A percentile compares a stretch with the other conserved stretches of the same genome.
These are phyloP conservation scores for Ilex paraguariensis DNA, from an alignment of 305 asterid genomes.

Conservation along the genomic window DNA sequence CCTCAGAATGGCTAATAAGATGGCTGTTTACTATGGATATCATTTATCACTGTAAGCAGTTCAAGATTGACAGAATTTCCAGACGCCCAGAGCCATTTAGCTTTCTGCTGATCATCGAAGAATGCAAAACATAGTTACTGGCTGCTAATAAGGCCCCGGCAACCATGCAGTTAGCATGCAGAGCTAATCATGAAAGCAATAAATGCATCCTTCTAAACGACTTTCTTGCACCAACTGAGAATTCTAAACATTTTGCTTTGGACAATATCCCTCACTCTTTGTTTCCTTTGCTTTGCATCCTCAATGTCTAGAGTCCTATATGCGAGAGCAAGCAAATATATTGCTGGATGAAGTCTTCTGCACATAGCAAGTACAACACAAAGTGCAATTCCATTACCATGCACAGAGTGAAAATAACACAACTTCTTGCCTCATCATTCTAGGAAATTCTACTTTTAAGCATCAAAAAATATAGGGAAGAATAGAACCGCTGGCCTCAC, in stretches of 20 bases:
- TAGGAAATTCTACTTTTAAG: not conserved
- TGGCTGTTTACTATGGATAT: not conserved
- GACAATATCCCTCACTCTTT: constrained; percentile 49
- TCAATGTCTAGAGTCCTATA: constrained; percentile 88
- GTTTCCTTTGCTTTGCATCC: constrained; percentile 45
- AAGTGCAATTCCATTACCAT: constrained; percentile 13
- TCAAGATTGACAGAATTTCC: not conserved
- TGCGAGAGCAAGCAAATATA: constrained; percentile 84
- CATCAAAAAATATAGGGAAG: not conserved
- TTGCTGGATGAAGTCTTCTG: constrained; percentile 96
- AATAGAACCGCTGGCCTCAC: not conserved
- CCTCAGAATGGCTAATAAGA: not conserved
- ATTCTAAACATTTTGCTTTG: constrained; percentile 47
- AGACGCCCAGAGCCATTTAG: not conserved
- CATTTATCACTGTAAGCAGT: not conserved
- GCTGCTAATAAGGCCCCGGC: not conserved
- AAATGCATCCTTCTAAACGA: constrained; percentile 20
- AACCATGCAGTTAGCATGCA: not conserved
- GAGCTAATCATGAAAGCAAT: constrained; percentile 16
- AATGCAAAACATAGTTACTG: not conserved
- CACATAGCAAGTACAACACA: constrained; percentile 20
- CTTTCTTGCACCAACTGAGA: constrained; percentile 56
- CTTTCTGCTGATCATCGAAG: not conserved
- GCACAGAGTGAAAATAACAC: constrained; percentile 3
- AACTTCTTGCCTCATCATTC: not conserved